Evolutionary conservation across 2,329 filamentous ascomycete species (phyloP), one percentile per base, ranked within the genome.

Genomic region (Chaetomium strumarium): DNA sequence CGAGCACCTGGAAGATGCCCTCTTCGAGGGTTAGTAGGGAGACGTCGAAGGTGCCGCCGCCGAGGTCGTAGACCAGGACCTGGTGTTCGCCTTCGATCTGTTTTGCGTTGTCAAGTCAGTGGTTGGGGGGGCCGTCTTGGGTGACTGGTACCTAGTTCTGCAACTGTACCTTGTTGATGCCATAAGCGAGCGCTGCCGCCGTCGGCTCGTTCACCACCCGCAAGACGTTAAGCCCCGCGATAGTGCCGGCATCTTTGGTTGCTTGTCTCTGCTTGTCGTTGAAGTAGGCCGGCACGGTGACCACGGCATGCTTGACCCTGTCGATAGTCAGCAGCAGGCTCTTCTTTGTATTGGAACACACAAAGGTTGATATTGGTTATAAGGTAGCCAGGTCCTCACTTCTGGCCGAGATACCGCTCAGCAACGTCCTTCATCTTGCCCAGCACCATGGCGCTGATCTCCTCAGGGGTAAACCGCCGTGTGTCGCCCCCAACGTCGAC

Each of bases 131-230:
- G n/a, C n/a, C n/a, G n/a, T n/a, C n/a, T n/a, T n/a, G n/a, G n/a
- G 38, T 8, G 8, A 24, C 17, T 2, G 14, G 17, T 17, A n/a
- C 6, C 10, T n/a, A 16, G 24, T 14, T 24, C 12, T n/a, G n/a
- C 4, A 16, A 12, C 2, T n/a, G 2, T 44, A 56, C 43, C 46
- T 90, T 91, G 75, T 93, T 87, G 59, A 96, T 81, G 69, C 91
- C 90, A 72, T 96, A 96, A 63, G 91, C 91, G 67, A 96, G 88
- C 72, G 90, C 91, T 68, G 91, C 91, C 67, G 91, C 91, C 64
- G 90, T 96, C 64, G 91, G 91, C 74, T 96, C 91, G 79, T 96
- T 96, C 68, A 96, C 88, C 59, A 96, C 90, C 76, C 91, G 90
- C 68, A 96, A 85, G 65, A 96, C 88, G 71, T 95, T 95, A 53